Conservation (phyloP, 805 yeast genomes). For the Yamadazyma akitaensis region DNA sequence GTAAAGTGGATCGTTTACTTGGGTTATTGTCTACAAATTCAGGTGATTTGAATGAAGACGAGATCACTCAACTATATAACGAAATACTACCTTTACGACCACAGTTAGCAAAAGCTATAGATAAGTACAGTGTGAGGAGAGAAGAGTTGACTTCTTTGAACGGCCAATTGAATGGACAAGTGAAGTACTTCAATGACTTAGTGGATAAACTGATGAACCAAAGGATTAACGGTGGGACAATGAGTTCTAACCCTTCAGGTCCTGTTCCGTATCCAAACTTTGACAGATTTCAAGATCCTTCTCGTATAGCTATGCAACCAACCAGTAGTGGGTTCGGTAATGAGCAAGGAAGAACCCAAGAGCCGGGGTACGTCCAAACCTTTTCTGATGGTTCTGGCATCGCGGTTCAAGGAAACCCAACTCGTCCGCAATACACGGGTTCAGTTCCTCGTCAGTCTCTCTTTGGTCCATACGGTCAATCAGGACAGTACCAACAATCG, state of each 20-base stretch:
- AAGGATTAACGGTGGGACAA: slow-evolving; percentile 15
- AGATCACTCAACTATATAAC: slow-evolving; percentile 69
- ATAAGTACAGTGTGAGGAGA: slow-evolving; percentile 69
- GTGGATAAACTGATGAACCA: slow-evolving; percentile 46
- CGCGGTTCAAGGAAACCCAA: neutral
- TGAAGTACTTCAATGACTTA: slow-evolving; percentile 63
- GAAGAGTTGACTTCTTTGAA: slow-evolving; percentile 75
- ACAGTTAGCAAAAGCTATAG: slow-evolving; percentile 68
- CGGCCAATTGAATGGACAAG: slow-evolving; percentile 65
- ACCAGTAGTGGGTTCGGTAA: slow-evolving; percentile 44
- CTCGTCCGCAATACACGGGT: neutral
- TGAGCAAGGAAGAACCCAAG: slow-evolving; percentile 1
- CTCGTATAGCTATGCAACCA: slow-evolving; percentile 16
- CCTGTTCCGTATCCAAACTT: slow-evolving; percentile 14
- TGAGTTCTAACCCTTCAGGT: neutral
- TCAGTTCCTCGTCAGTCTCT: neutral
- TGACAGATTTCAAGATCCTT: slow-evolving; percentile 2
- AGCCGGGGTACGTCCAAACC: neutral
- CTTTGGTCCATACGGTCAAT: neutral
- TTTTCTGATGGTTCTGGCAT: neutral
- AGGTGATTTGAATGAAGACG: slow-evolving; percentile 51
- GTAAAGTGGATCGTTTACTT: slow-evolving; percentile 67
- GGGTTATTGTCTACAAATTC: slow-evolving; percentile 39
- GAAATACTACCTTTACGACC: slow-evolving; percentile 71
- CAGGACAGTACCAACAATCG: neutral